Base-by-base conservation (phyloP, 139 green algal genomes). In the Chlorella sp. region DNA sequence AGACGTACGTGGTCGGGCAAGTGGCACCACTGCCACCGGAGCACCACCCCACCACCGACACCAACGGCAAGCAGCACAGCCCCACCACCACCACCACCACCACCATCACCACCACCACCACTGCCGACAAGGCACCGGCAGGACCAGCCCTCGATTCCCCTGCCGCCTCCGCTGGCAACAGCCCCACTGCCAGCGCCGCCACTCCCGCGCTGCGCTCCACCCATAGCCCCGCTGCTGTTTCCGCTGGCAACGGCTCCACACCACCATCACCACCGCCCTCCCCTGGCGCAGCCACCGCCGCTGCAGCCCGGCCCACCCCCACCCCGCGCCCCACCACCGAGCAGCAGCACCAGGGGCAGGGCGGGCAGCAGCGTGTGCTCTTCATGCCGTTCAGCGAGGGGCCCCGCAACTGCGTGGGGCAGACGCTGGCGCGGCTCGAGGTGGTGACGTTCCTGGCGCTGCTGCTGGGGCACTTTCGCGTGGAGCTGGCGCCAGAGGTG, bases 401-500 rank as follows among this genome's bases (percentile, higher is more conserved):
- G 2, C 63, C 63, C 2, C 72, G 88, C 24, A 87, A 88, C 82
- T 93, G 88, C 42, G 80, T 91, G 6, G 88, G 88, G 0, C 86
- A 93, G 69, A 81, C 70, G 31, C 78, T 91, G 61, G 88, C 84
- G 3, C 82, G 79, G 59, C 84, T 90, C 69, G 87, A 88, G 67
- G 74, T 86, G 51, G 51, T 81, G 22, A 27, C 75, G 3, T 50
- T 84, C 51, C 69, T 88, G 61, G 86, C 79, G 1, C 84, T 76
- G 27, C 74, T 91, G 67, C 62, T 86, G 42, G 55, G 67, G 3
- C 69, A 67, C 33, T 89, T 87, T 35, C 63, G 32, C 36, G 83
- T 89, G 30, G 73, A 80, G 32, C 74, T 91, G 63, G 72, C 77
- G 0, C 73, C 78, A 0, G 74, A 85, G 77, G 75, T 79, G 51